Conservation (phyloP, 2,329 filamentous ascomycete species). For the Stagonosporopsis vannaccii region DNA sequence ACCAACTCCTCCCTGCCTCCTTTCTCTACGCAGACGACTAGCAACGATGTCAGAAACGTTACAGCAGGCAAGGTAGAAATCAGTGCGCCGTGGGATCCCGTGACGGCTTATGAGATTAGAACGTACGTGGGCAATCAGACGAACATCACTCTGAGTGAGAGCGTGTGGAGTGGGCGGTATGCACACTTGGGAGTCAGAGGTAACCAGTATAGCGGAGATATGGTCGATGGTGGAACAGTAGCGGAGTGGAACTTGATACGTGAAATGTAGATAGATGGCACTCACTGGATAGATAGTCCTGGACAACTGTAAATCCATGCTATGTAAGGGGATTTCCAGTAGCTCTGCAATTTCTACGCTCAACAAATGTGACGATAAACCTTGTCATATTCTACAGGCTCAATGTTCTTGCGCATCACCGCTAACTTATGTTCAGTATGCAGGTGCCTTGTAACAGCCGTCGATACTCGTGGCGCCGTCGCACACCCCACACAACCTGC, state of each 20-base stretch:
- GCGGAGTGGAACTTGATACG: constrained; percentile 59
- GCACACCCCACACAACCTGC: too few species aligned
- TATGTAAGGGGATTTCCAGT: neutral
- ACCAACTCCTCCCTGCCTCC: constrained; percentile 55
- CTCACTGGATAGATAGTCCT: neutral
- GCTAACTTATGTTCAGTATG: too few species aligned
- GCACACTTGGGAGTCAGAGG: constrained; percentile 59
- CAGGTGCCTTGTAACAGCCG: too few species aligned
- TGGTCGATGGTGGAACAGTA: constrained; percentile 58
- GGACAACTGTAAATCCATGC: neutral
- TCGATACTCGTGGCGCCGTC: too few species aligned
- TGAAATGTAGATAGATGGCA: constrained; percentile 3
- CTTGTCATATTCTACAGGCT: too few species aligned
- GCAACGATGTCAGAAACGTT: constrained; percentile 26
- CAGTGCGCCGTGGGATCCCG: constrained; percentile 51
- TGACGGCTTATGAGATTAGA: constrained; percentile 46
- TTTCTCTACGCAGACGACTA: constrained; percentile 14
- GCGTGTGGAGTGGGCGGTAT: constrained; percentile 54
- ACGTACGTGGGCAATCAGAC: constrained; percentile 56
- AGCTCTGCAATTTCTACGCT: too few species aligned
- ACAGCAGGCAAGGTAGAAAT: constrained; percentile 46
- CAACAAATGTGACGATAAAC: too few species aligned
- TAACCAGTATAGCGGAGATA: constrained; percentile 49
- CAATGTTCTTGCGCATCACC: too few species aligned
- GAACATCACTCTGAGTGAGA: constrained; percentile 49